Evolutionary conservation across 805 yeast species (phyloP).

Genomic region (Pichia cabralensis): DNA sequence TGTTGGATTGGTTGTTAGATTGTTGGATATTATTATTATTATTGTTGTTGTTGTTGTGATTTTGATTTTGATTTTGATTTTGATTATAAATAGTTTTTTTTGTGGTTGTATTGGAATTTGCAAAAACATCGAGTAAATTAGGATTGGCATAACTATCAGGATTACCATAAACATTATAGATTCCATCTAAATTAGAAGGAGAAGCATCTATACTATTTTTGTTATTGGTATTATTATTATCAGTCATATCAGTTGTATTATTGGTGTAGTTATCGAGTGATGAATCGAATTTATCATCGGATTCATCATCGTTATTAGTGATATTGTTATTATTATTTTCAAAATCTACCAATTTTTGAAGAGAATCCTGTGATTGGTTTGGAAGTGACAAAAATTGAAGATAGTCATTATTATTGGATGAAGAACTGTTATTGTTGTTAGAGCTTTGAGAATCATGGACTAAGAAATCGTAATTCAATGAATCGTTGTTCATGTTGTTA

Average conservation of each 20-base stretch:
- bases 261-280: not conserved
- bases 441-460: not conserved
- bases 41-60: not conserved
- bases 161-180: slow-evolving; percentile 22
- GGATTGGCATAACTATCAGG: slow-evolving; percentile 20
- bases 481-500: too few species aligned
- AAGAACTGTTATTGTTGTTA: not conserved
- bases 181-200: slow-evolving; percentile 11
- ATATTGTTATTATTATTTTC: slow-evolving; percentile 4
- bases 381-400: slow-evolving; percentile 16
- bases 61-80: not conserved
- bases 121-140: slow-evolving; percentile 20
- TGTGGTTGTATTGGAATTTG: not conserved
- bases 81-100: not conserved
- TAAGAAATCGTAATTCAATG: too few species aligned
- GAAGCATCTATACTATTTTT: not conserved
- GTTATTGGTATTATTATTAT: not conserved
- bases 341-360: slow-evolving; percentile 5
- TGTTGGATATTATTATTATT: slow-evolving; percentile 1
- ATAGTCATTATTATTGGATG: slow-evolving; percentile 12
- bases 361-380: slow-evolving; percentile 22
- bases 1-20: not conserved
- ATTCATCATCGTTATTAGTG: slow-evolving; percentile 5
- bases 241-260: not conserved
- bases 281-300: too few species aligned